These are phyloP conservation scores for Trametes cubensis DNA, from an alignment of 768 basidiomycete genomes.

Conservation along the genomic window DNA sequence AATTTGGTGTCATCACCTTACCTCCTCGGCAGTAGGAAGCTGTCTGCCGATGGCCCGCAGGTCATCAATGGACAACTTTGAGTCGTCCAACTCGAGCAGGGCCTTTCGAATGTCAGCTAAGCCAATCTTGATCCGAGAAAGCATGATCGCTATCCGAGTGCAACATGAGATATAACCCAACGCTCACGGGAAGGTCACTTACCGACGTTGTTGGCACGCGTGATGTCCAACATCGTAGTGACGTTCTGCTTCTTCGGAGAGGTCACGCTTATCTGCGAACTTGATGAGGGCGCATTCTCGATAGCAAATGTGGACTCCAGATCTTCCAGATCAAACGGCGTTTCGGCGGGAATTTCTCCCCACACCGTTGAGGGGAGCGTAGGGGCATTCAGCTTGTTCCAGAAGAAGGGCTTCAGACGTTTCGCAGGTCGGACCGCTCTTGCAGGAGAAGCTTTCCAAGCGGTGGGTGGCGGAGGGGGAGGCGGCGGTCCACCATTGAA, in stretches of 20 bases:
- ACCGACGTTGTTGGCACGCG: conserved; percentile 85
- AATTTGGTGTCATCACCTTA: conserved; percentile 30
- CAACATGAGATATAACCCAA: conserved; percentile 1
- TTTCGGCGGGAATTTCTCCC: conserved; percentile 52
- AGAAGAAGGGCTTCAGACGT: conserved; percentile 84
- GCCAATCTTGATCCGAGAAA: conserved; percentile 70
- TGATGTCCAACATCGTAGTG: conserved; percentile 76
- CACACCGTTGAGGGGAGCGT: conserved; percentile 63
- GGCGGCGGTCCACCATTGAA: conserved; percentile 38
- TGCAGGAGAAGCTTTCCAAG: conserved; percentile 12
- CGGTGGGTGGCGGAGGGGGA: conserved; percentile 41
- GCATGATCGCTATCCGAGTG: conserved; percentile 69
- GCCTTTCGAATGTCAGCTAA: conserved; percentile 70
- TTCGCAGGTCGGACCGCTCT: conserved; percentile 50
- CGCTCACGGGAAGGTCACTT: conserved; percentile 25
- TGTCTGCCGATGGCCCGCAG: conserved; percentile 75
- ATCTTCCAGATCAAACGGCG: conserved; percentile 64
- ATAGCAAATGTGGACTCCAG: conserved; percentile 75
- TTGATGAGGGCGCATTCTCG: conserved; percentile 46
- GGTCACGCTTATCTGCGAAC: conserved; percentile 44
- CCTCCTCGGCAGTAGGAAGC: conserved; percentile 83
- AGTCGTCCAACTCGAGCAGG: conserved; percentile 72
- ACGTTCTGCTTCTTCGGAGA: conserved; percentile 59
- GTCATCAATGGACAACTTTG: conserved; percentile 68
- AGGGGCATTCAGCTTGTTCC: conserved; percentile 72